Evolutionary conservation across 78 protist genomes (phyloP).

Genomic region (Dictyostelium intermedium): DNA sequence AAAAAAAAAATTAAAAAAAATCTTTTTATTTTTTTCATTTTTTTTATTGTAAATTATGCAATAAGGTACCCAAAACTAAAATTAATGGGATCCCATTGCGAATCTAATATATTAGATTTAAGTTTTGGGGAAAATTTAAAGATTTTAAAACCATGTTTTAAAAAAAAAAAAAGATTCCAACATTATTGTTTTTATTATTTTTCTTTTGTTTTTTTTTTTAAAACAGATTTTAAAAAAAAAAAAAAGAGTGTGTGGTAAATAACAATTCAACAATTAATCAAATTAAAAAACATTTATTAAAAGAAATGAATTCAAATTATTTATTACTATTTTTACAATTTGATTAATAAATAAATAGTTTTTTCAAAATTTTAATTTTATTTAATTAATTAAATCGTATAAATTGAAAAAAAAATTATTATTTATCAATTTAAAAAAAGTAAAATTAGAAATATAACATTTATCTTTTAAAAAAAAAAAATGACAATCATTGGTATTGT

Average conservation of each 20-base stretch:
- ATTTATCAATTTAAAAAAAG: background rate
- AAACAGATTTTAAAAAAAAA: no score
- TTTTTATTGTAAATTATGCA: background rate
- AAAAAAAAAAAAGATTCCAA: no score
- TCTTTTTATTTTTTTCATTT: no score
- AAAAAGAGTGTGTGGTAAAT: background rate
- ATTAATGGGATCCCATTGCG: background rate
- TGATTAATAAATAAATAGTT: no score
- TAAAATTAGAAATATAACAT: background rate
- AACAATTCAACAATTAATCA: background rate
- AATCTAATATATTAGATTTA: background rate
- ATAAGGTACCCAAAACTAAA: background rate
- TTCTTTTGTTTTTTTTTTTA: no score
- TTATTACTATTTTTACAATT: no score
- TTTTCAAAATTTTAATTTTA: no score
- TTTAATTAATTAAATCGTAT: background rate
- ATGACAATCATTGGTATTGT: conserved; percentile 6
- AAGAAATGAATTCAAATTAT: background rate
- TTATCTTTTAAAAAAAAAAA: background rate
- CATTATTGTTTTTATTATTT: no score
- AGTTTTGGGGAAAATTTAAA: background rate
- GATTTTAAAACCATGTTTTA: no score
- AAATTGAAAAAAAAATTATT: no score
- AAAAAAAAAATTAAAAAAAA: background rate
- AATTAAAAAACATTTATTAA: background rate